Conservation (phyloP, 495 filamentous ascomycete species). For the Oidiodendron maius region DNA sequence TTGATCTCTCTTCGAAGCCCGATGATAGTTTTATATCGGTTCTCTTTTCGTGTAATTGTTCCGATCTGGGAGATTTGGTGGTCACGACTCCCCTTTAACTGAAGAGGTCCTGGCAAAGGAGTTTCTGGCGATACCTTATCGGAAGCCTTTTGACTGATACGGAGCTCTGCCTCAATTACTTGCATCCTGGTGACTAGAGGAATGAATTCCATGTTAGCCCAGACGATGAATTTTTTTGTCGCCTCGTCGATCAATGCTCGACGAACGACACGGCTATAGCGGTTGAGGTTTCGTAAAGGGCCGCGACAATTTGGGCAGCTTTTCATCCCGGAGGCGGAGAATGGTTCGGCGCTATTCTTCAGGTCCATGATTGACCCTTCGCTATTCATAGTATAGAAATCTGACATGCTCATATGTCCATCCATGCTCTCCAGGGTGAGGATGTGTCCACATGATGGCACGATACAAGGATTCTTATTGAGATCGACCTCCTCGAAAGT, state of each 20-base stretch:
- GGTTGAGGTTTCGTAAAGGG: conserved; percentile 52
- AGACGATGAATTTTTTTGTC: conserved; percentile 60
- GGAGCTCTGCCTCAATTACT: conserved; percentile 11
- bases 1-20: conserved; percentile 35
- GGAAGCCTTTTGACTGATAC: conserved; percentile 15
- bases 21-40: conserved; percentile 34
- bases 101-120: conserved; percentile 15
- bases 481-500: conserved; percentile 53
- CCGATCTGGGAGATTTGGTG: conserved; percentile 18
- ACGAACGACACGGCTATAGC: conserved; percentile 63
- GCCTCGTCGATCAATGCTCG: conserved; percentile 60
- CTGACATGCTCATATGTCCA: conserved; percentile 53
- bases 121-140: conserved; percentile 16
- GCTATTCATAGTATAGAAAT: conserved; percentile 45
- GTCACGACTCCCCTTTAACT: conserved; percentile 20
- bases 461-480: conserved; percentile 52
- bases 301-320: conserved; percentile 60
- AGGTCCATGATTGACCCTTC: conserved; percentile 38
- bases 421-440: conserved; percentile 59
- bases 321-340: conserved; percentile 48
- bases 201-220: conserved; percentile 42
- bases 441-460: conserved; percentile 63
- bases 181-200: conserved; percentile 33
- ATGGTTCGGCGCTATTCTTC: conserved; percentile 37
- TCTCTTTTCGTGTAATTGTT: conserved; percentile 14